Conservation (phyloP, 352 stramenopile species). For the Globisporangium lucens region DNA sequence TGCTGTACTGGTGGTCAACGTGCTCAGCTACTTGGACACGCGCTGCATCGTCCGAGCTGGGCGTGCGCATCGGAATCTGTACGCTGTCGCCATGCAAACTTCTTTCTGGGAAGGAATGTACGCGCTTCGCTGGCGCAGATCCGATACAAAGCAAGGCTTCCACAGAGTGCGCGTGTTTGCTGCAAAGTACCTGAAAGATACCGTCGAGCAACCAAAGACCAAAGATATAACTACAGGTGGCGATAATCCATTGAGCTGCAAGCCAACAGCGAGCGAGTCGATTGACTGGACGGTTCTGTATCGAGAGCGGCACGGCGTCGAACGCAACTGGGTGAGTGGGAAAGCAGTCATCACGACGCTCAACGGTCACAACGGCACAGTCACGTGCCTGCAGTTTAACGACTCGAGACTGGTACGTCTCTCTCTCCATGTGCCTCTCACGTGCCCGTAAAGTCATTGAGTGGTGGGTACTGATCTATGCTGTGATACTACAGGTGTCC, state of each 20-base stretch:
- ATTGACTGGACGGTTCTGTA: conserved; percentile 19
- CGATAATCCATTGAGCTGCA: background rate
- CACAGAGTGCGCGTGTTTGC: conserved; percentile 12
- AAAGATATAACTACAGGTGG: background rate
- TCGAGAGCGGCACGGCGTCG: conserved; percentile 24
- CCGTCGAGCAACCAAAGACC: background rate
- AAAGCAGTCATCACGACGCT: conserved; percentile 28
- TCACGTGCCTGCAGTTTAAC: conserved; percentile 30
- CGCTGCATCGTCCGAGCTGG: conserved; percentile 13
- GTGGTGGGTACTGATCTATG: background rate
- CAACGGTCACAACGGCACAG: conserved; percentile 24
- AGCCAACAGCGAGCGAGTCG: background rate
- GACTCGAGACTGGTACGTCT: conserved; percentile 15
- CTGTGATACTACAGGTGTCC: conserved; percentile 17
- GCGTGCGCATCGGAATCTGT: conserved; percentile 18
- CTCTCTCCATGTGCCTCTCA: background rate
- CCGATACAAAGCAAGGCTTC: conserved; percentile 16
- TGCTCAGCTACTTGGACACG: conserved; percentile 20
- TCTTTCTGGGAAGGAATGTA: conserved; percentile 25
- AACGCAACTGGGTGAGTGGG: conserved; percentile 22
- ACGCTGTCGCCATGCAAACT: conserved; percentile 16
- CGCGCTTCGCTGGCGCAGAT: conserved; percentile 15
- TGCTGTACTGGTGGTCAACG: conserved; percentile 15
- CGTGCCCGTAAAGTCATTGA: background rate
- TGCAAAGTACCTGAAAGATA: conserved; percentile 4